Conservation (phyloP, 2,329 filamentous ascomycete genomes). For the Fusarium tupiense region DNA sequence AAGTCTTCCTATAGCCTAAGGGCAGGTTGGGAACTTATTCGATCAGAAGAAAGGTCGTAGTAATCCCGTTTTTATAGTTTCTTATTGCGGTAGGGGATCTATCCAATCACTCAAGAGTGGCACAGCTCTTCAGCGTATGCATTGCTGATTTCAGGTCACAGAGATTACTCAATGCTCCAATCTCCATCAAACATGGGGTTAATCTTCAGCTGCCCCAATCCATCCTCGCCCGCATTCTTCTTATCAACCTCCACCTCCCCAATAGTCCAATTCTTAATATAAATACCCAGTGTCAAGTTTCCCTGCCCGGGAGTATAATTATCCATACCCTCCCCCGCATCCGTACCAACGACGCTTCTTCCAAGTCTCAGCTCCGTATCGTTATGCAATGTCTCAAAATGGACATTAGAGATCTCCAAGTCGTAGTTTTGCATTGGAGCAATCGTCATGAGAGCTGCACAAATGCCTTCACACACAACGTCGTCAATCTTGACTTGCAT, state of each 20-base stretch:
- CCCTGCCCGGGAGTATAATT: not conserved
- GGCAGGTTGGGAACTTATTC: not conserved
- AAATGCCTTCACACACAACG: not conserved
- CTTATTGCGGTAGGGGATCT: not conserved
- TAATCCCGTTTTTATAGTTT: not conserved
- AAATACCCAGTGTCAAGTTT: not conserved
- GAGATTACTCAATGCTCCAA: not conserved
- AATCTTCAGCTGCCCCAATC: not conserved
- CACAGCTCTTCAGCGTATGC: not conserved
- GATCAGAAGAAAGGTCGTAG: not conserved
- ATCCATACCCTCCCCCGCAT: not conserved
- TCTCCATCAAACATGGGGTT: not conserved
- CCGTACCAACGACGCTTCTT: not conserved
- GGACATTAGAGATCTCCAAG: not conserved
- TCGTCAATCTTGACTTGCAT: not conserved
- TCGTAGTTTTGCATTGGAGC: not conserved
- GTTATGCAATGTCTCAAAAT: not conserved
- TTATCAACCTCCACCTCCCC: not conserved
- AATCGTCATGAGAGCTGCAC: not conserved
- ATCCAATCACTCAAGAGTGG: not conserved
- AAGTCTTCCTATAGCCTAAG: no score
- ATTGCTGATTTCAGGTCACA: no score
- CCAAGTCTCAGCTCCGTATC: not conserved
- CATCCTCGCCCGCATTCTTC: not conserved
- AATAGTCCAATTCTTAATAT: not conserved